A percentile compares a stretch with the other conserved stretches of the same genome.
These are phyloP conservation scores for Pyrenula massariospora DNA, from an alignment of 495 filamentous ascomycete genomes.

Conservation along the genomic window DNA sequence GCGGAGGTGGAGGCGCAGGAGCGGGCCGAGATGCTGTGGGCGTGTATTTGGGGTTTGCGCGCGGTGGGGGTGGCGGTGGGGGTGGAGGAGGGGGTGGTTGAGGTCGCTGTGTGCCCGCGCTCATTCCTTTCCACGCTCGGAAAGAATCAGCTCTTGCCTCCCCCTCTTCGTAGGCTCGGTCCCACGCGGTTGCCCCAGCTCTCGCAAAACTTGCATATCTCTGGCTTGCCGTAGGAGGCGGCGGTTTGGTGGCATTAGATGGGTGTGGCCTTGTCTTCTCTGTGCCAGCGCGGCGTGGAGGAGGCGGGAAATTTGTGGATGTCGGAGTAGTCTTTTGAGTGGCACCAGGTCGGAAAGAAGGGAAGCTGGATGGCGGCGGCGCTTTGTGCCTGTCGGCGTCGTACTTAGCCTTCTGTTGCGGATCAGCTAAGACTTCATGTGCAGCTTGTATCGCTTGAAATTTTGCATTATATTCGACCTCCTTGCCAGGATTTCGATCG, in stretches of 20 bases:
- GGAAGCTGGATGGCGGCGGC: not conserved
- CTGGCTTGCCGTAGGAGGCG: constrained; percentile 5
- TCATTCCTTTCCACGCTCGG: constrained; percentile 64
- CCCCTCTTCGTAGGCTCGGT: constrained; percentile 36
- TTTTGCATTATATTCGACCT: constrained; percentile 62
- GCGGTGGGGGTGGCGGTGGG: constrained; percentile 11
- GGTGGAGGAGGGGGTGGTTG: constrained; percentile 9
- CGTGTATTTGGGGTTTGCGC: constrained; percentile 25
- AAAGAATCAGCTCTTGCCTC: constrained; percentile 45
- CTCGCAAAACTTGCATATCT: constrained; percentile 42
- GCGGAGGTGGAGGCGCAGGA: constrained; percentile 11
- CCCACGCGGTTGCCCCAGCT: constrained; percentile 26
- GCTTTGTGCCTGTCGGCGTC: constrained; percentile 54
- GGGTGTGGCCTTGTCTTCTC: not conserved
- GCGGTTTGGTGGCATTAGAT: constrained; percentile 16
- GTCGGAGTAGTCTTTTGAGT: constrained; percentile 12
- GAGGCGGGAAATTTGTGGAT: constrained; percentile 8
- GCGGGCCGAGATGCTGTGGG: constrained; percentile 30
- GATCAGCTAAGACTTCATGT: constrained; percentile 69
- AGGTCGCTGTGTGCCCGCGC: constrained; percentile 19
- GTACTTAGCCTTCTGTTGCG: constrained; percentile 55
- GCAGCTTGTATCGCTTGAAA: constrained; percentile 81
- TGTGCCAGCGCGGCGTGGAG: constrained; percentile 18
- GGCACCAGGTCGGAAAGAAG: constrained; percentile 8
- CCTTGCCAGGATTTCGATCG: constrained; percentile 76